Evolutionary conservation across 306 rosid species (phyloP).

Genomic region (Calophaca sinica): DNA sequence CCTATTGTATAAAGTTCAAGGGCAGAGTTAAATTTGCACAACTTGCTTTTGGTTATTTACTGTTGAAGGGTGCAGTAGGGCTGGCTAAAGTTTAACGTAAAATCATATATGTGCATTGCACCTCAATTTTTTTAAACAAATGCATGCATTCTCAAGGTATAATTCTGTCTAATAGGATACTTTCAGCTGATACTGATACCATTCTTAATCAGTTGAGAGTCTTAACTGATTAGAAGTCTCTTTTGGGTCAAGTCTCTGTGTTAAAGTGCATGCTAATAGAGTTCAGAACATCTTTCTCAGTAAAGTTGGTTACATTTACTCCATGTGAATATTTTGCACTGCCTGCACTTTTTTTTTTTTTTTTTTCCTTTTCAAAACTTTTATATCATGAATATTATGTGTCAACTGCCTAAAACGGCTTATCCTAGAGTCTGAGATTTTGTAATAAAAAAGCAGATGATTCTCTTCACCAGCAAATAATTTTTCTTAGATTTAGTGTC

Average conservation of each 20-base stretch:
- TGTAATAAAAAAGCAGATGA: slow-evolving; percentile 1
- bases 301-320: slow-evolving; percentile 23
- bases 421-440: slow-evolving; percentile 6
- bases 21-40: slow-evolving; percentile 21
- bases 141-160: neutral
- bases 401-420: neutral
- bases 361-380: neutral
- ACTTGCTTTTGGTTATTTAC: neutral
- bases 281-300: slow-evolving; percentile 12
- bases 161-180: slow-evolving; percentile 1
- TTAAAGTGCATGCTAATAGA: slow-evolving; percentile 7
- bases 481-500: slow-evolving; percentile 12
- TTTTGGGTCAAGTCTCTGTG: neutral
- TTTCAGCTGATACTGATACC: slow-evolving; percentile 12
- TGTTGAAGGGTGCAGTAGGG: neutral
- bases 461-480: neutral
- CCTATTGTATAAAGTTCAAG: slow-evolving; percentile 11
- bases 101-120: neutral
- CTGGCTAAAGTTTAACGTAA: neutral
- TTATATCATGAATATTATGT: neutral
- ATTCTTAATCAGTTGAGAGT: neutral
- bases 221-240: slow-evolving; percentile 12
- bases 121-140: neutral
- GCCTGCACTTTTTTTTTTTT: neutral
- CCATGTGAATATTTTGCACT: neutral